Percentiles rank a stretch among this genome's conserved stretches.
Conservation (phyloP, 2,329 filamentous ascomycete genomes). For the Trichoderma citrinoviride region DNA sequence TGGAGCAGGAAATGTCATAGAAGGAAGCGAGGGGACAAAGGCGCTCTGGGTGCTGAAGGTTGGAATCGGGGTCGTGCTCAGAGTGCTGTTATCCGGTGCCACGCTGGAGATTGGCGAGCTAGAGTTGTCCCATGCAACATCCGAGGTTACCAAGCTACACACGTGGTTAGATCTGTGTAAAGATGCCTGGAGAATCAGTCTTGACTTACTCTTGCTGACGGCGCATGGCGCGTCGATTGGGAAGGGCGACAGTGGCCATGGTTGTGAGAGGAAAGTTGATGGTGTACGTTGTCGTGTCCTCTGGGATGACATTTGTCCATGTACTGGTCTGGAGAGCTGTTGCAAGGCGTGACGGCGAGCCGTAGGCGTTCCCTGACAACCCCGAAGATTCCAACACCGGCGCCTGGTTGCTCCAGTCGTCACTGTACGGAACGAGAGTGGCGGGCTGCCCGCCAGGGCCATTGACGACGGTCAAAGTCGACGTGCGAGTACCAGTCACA, state of each 20-base stretch:
- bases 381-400: conserved; percentile 24
- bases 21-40: conserved; percentile 19
- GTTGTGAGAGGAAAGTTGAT: conserved; percentile 41
- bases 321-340: conserved; percentile 37
- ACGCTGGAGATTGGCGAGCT: conserved; percentile 25
- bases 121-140: conserved; percentile 34
- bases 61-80: conserved; percentile 34
- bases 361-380: conserved; percentile 28
- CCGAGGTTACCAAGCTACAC: conserved; percentile 25
- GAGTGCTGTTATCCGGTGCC: conserved; percentile 26
- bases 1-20: conserved; percentile 15
- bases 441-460: conserved; percentile 19
- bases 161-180: conserved; percentile 18
- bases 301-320: conserved; percentile 40
- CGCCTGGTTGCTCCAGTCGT: conserved; percentile 21
- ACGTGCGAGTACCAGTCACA: conserved; percentile 27
- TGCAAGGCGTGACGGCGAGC: conserved; percentile 22
- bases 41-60: conserved; percentile 3
- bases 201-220: conserved; percentile 33
- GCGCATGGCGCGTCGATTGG: conserved; percentile 29
- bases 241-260: conserved; percentile 35
- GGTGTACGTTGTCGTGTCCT: conserved; percentile 42
- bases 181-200: neutral
- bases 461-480: conserved; percentile 29
- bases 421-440: conserved; percentile 25